Evolutionary conservation across 257 asterid genomes (phyloP).

Genomic region (Linderniella brevidens): DNA sequence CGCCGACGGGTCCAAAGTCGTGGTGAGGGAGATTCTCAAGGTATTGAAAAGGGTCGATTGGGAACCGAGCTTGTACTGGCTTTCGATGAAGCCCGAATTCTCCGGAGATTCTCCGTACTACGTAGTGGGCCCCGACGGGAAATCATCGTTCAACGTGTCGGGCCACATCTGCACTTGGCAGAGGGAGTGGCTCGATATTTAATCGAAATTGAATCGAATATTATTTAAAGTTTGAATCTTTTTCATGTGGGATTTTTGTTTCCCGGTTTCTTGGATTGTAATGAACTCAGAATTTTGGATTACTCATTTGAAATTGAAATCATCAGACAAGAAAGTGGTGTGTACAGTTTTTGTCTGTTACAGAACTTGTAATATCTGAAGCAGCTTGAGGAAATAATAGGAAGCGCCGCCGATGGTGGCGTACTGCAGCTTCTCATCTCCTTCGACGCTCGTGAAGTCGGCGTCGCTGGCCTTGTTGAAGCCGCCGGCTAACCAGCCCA

Average conservation of each 20-base stretch:
- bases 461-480: constrained; percentile 31
- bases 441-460: constrained; percentile 61
- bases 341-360: constrained; percentile 21
- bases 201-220: too few relatives aligned
- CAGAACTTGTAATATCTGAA: constrained; percentile 39
- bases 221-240: too few relatives aligned
- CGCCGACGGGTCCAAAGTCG: constrained; percentile 33
- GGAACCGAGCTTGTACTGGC: constrained; percentile 49
- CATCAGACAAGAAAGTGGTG: constrained; percentile 18
- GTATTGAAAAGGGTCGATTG: constrained; percentile 34
- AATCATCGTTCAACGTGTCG: constrained; percentile 17
- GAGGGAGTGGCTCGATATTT: constrained; percentile 17
- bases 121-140: constrained; percentile 21
- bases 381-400: constrained; percentile 66
- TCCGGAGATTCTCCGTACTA: constrained; percentile 25
- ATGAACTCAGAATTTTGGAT: too few relatives aligned
- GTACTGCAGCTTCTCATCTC: constrained; percentile 63
- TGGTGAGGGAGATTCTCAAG: constrained; percentile 39
- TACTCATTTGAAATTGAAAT: too few relatives aligned
- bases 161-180: constrained; percentile 19
- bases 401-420: constrained; percentile 86
- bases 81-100: constrained; percentile 30
- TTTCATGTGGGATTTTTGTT: too few relatives aligned
- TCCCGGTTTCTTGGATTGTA: too few relatives aligned
- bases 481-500: constrained; percentile 92